phyloP scores from a whole-genome alignment of 2,329 filamentous ascomycete genomes.

The Atkinsonella hypoxylon region DNA sequence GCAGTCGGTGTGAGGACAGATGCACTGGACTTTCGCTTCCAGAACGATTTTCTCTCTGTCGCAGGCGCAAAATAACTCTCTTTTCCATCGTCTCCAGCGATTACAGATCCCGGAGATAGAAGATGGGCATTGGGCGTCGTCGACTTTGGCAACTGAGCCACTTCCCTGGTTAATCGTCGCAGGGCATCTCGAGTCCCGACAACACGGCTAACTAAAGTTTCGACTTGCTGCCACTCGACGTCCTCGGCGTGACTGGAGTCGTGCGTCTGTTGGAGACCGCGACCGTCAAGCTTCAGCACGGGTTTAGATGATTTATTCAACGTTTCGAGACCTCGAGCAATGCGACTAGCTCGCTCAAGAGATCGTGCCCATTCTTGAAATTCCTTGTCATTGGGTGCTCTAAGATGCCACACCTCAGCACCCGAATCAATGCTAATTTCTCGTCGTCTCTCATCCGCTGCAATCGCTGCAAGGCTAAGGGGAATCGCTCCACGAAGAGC shows the following conservation, averaged over 20 bases:
- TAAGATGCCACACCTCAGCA: slow-evolving; percentile 92
- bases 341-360: slow-evolving; percentile 67
- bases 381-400: slow-evolving; percentile 69
- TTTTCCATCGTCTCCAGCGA: slow-evolving; percentile 11
- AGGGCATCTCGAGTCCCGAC: slow-evolving; percentile 83
- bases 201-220: slow-evolving; percentile 73
- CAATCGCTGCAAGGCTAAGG: slow-evolving; percentile 79
- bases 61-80: slow-evolving; percentile 42
- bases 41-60: slow-evolving; percentile 63
- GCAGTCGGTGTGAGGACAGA: slow-evolving; percentile 29
- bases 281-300: slow-evolving; percentile 17
- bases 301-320: slow-evolving; percentile 15
- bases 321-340: slow-evolving; percentile 41
- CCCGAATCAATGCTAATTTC: slow-evolving; percentile 97
- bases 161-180: slow-evolving; percentile 74
- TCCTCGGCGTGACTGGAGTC: slow-evolving; percentile 47
- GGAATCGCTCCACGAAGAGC: slow-evolving; percentile 87
- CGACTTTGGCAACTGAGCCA: slow-evolving; percentile 40
- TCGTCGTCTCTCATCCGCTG: slow-evolving; percentile 73
- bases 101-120: slow-evolving; percentile 31
- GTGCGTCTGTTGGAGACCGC: slow-evolving; percentile 15
- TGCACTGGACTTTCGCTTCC: slow-evolving; percentile 74
- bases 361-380: slow-evolving; percentile 82
- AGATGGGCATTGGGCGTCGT: slow-evolving; percentile 17
- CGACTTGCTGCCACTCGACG: slow-evolving; percentile 76